Base-by-base conservation (phyloP, 2,329 filamentous ascomycete species). In the Erysiphe neolycopersici region DNA sequence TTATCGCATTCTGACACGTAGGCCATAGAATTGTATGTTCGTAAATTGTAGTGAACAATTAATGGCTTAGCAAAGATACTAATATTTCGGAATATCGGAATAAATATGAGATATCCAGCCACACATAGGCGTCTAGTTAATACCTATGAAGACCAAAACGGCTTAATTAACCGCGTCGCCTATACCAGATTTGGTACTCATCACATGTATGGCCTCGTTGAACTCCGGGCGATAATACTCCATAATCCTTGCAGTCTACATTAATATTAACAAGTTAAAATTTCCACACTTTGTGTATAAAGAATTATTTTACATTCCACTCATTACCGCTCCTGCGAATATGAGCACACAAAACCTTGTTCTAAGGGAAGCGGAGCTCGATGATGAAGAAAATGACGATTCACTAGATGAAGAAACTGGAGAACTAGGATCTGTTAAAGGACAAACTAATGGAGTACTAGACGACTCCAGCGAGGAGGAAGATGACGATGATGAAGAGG, bases 401-500 rank as follows among this genome's bases (percentile, higher is more conserved):
- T 82, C 79, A 10, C 78, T 78, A 48, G 78, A 83, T 53, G 82
- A 85, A 50, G 79, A 82, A 48, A 75, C 69, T 22, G 79, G 73
- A 43, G 69, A 79, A 52, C 59, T 63, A 40, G 64, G 62, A 39
- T 51, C 60, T 43, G 64, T 64, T 56, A 59, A 64, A 46, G 51
- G 52, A 47, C 48, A 52, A 47, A 54, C 57, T 47, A 50, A 58
- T 52, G 58, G 61, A 47, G 60, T 62, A 40, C 61, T 82, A 44
- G 77, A 87, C 54, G 84, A 93, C 60, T 92, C 82, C 0, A 91
- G 81, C 53, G 84, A 92, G 52, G 84, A 93, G 56, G 84, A 91
- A 49, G 82, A 92, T 31, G 82, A 91, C 44, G 83, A 93, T 47
- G 84, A 93, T 46, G 84, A 93, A 51, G 79, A 84, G 56, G 83